Base-by-base conservation (phyloP, 108 stramenopile species). In the Cyclotella sp. region DNA sequence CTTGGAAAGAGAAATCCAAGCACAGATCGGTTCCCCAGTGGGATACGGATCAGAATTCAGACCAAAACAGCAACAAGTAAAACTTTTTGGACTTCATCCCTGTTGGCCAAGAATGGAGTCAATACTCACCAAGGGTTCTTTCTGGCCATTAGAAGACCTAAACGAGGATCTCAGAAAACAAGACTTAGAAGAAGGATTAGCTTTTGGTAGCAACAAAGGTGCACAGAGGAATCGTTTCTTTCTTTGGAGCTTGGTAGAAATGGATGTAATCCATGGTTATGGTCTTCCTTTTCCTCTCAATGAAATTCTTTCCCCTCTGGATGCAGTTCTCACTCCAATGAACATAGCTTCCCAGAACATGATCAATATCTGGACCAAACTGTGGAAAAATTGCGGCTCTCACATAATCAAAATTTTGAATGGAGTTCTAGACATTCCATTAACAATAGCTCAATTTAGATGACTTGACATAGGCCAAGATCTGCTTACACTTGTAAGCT, bases 381-480 rank as follows among this genome's bases (percentile, higher is more conserved):
- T 1, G 34, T 76, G 0, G 22, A 19, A 41, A 68, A 69, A 18
- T 45, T 69, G 9, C 53, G 39, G 7, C 75, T 76, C 9, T 57
- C 75, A 0, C 75, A 76, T n/a, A 54, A 69, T n/a, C 75, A 76
- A 44, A 70, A 58, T 47, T 76, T 19, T 29, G 39, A 44, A 14
- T 69, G 43, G 58, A 26, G 29, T 5, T 57, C 67, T 4, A 49
- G 75, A 0, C 30, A 39, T 28, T 76, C 52, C 1, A 66, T 68
- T 3, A 76, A 76, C 75, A 22, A 6, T 9, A 16, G 53, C 4
- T 7, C 41, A 6, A 28, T 42, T 21, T 54, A 67, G 13, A 18
- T 4, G 18, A n/a, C n/a, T n/a, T n/a, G n/a, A n/a, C n/a, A n/a
- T n/a, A n/a, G n/a, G n/a, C n/a, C n/a, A n/a, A n/a, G n/a, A n/a